These are phyloP conservation scores for Diphasiastrum complanatum DNA, from an alignment of 83 land plant genomes.

Conservation along the genomic window DNA sequence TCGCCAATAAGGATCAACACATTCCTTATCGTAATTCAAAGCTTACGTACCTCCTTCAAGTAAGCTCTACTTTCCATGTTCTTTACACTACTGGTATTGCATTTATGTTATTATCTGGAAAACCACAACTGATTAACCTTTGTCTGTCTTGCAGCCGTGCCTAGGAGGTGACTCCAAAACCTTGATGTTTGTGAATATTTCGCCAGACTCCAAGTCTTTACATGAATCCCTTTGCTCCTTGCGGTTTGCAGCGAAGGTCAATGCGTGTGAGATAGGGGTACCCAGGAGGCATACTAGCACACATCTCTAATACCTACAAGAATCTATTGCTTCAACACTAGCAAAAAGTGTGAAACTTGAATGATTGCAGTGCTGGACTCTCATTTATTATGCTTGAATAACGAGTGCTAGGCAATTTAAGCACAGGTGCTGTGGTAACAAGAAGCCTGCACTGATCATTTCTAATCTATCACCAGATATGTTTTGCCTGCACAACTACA, in stretches of 20 bases:
- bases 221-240: conserved; percentile 25
- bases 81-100: neutral
- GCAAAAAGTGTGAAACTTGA: too few relatives aligned
- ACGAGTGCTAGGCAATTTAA: too few relatives aligned
- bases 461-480: too few relatives aligned
- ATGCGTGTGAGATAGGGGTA: conserved; percentile 25
- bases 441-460: too few relatives aligned
- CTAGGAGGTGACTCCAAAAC: conserved; percentile 33
- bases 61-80: conserved; percentile 14
- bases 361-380: too few relatives aligned
- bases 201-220: conserved; percentile 21
- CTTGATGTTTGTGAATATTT: conserved; percentile 29
- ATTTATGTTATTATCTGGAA: neutral
- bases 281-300: too few relatives aligned
- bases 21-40: conserved; percentile 87
- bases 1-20: conserved; percentile 79
- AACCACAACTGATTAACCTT: neutral
- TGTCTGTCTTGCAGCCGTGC: conserved; percentile 20
- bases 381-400: too few relatives aligned
- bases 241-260: conserved; percentile 28
- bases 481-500: too few relatives aligned
- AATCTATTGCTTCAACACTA: too few relatives aligned
- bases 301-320: too few relatives aligned
- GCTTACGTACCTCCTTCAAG: conserved; percentile 90
- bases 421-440: too few relatives aligned